Base-by-base conservation (phyloP, 495 filamentous ascomycete species). In the Penicillium turbatum region DNA sequence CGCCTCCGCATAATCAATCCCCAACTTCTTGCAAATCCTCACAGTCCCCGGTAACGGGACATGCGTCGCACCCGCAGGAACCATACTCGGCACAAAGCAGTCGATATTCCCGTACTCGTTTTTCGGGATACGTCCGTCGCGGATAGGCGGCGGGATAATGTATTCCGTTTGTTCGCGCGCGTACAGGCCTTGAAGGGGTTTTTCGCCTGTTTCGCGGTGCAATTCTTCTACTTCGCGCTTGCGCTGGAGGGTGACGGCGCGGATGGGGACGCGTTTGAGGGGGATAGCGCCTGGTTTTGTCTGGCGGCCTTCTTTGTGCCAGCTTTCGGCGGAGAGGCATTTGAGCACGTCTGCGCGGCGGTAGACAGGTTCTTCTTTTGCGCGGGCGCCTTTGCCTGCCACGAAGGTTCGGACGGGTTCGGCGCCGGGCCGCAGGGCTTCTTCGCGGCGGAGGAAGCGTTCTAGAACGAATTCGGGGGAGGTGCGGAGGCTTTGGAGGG, bases 51-150 rank as follows among this genome's bases (percentile, higher is more conserved):
- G 81, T 40, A 85, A 82, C 0, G 87, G 88, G 16, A 99, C 76
- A 67, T 99, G 93, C 10, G 87, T 79, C 6, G 92, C 91, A 1
- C 84, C 93, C 38, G 74, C 61, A 2, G 93, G 93, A 15, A 96
- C 85, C 92, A 99, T 97, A 49, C 86, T 89, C 40, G 89, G 86
- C 3, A 87, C 91, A 63, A 92, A 99, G 56, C 96, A 84, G 70
- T 99, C 95, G 56, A 97, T 97, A 65, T 99, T 99, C 7, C 92
- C 92, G 62, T 90, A 99, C 34, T 86, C 83, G 62, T 99, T 99
- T 69, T 89, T 92, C 5, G 92, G 95, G 47, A 99, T 96, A 6
- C 85, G 74, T 4, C 93, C 95, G 61, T 96, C 80, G 35, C 88
- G 87, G 5, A 91, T 90, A 13, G 88, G 85, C 1, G 93, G 90